Conservation (phyloP, 2,329 filamentous ascomycete genomes). For the Trichoderma aggressivum region DNA sequence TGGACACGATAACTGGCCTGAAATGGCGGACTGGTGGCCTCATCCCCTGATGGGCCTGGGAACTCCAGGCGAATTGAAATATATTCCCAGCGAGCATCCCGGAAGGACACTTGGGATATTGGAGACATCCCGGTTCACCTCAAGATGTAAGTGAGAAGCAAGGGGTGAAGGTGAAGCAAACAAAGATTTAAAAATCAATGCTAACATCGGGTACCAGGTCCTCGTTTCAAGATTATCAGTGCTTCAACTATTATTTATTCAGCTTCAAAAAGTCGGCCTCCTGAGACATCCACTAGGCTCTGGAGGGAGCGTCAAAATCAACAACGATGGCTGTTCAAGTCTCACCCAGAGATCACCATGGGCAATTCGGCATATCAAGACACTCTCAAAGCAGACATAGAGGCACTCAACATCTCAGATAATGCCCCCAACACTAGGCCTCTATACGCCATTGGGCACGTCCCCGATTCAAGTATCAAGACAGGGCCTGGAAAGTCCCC, state of each 20-base stretch:
- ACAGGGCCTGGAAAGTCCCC: conserved; percentile 29
- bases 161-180: not conserved
- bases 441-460: conserved; percentile 56
- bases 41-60: conserved; percentile 34
- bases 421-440: conserved; percentile 24
- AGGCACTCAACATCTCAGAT: conserved; percentile 30
- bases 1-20: conserved; percentile 32
- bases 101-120: conserved; percentile 28
- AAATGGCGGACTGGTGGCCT: conserved; percentile 38
- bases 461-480: conserved; percentile 40
- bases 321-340: conserved; percentile 49
- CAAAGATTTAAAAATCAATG: not conserved
- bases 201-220: conserved; percentile 25
- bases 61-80: conserved; percentile 33
- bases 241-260: conserved; percentile 35
- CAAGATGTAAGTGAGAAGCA: conserved; percentile 20
- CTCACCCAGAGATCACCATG: conserved; percentile 49
- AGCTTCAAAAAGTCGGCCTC: conserved; percentile 29
- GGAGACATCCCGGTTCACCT: conserved; percentile 31
- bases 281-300: conserved; percentile 26
- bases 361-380: conserved; percentile 34
- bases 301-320: conserved; percentile 37
- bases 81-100: conserved; percentile 27
- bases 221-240: conserved; percentile 33
- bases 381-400: conserved; percentile 37